Evolutionary conservation across 2,329 filamentous ascomycete genomes (phyloP).

Genomic region (Alternaria sp.): DNA sequence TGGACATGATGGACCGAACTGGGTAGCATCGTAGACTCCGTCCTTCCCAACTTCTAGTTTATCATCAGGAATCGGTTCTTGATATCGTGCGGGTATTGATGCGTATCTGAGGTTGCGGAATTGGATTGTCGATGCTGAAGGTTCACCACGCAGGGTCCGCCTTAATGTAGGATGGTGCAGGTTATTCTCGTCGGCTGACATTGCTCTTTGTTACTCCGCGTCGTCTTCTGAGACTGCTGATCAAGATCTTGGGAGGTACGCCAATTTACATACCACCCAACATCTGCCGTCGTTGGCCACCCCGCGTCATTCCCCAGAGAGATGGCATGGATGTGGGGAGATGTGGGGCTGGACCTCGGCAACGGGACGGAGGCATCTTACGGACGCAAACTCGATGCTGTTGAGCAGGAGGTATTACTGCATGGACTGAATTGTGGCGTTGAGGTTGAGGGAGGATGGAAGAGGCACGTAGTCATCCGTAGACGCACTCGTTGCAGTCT

Average conservation of each 20-base stretch:
- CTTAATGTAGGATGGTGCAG: slow-evolving; percentile 25
- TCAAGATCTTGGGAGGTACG: not conserved
- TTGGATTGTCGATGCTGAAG: slow-evolving; percentile 33
- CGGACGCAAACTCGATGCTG: not conserved
- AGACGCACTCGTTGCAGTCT: not conserved
- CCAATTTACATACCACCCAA: too few species aligned
- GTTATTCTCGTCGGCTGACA: slow-evolving; percentile 4
- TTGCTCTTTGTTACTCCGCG: not conserved
- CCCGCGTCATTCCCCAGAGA: not conserved
- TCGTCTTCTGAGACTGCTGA: not conserved
- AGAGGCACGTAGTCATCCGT: not conserved
- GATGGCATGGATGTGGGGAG: slow-evolving; percentile 10
- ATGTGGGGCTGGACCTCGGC: slow-evolving; percentile 21
- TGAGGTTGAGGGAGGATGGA: not conserved
- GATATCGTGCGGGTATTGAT: slow-evolving; percentile 43
- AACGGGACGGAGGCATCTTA: not conserved
- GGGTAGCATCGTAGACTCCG: slow-evolving; percentile 43
- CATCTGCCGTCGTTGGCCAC: not conserved
- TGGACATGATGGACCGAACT: slow-evolving; percentile 51
- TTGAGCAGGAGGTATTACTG: not conserved
- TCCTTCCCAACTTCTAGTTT: slow-evolving; percentile 14
- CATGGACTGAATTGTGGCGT: not conserved
- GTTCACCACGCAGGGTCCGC: slow-evolving; percentile 30
- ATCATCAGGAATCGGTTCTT: slow-evolving; percentile 36
- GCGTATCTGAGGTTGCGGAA: slow-evolving; percentile 51